Conservation (phyloP, 1,284 basidiomycete species). For the Schizophyllum amplum region DNA sequence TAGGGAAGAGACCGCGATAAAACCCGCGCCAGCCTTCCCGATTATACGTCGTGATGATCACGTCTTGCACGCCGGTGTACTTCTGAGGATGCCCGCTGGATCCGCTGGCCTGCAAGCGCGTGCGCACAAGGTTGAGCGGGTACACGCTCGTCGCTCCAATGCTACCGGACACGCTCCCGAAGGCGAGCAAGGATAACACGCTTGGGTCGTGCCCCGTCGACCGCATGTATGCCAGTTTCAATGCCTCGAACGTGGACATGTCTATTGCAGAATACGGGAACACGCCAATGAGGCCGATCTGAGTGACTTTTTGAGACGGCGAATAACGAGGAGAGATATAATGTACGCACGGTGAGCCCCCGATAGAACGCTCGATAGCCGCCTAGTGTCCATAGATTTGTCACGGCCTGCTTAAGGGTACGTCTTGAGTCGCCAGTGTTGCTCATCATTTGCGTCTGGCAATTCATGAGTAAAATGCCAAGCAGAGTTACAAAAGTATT, state of each 20-base stretch:
- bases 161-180: conserved; percentile 84
- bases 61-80: conserved; percentile 87
- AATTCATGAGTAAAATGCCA: neutral
- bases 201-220: conserved; percentile 81
- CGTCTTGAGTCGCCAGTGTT: conserved; percentile 56
- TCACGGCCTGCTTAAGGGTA: conserved; percentile 52
- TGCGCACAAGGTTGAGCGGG: conserved; percentile 89
- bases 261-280: conserved; percentile 91
- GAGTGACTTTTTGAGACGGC: conserved; percentile 12
- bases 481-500: neutral
- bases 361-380: conserved; percentile 85
- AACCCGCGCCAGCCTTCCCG: conserved; percentile 92
- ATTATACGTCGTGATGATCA: conserved; percentile 72
- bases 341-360: conserved; percentile 69
- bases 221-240: conserved; percentile 77
- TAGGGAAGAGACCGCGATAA: conserved; percentile 89
- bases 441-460: conserved; percentile 91
- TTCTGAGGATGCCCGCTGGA: conserved; percentile 85
- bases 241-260: conserved; percentile 91
- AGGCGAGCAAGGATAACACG: conserved; percentile 74
- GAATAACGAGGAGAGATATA: conserved; percentile 1
- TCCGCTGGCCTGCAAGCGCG: conserved; percentile 92
- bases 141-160: conserved; percentile 92
- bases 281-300: conserved; percentile 87
- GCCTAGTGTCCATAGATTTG: conserved; percentile 73